Base-by-base conservation (phyloP, 495 filamentous ascomycete genomes). In the Parathielavia appendiculata region DNA sequence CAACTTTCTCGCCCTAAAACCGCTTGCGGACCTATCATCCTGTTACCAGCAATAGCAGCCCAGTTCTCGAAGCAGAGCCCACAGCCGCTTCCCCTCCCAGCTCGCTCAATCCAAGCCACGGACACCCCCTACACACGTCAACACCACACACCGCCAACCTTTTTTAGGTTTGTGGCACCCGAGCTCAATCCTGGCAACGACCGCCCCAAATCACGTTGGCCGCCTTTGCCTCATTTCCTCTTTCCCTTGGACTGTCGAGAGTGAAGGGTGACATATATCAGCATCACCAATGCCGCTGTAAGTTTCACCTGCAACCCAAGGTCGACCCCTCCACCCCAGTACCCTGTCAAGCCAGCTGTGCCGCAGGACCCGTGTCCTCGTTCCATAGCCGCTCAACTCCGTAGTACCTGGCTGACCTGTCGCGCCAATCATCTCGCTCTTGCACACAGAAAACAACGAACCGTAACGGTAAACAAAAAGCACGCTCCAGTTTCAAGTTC, bases 201-300 rank as follows among this genome's bases (percentile, higher is more conserved):
- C 11, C 30, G 5, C 17, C 8, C 39, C 8, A 45, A 26, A 49
- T 12, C 26, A 6, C 30, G 7, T n/a, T 17, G 57, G 39, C 22
- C 57, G 56, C 65, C 69, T 69, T 72, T 71, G 65, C 66, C 69
- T 63, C 64, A 68, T 63, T 69, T 69, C 66, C 68, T 71, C 62
- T 67, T 66, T 66, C 65, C 63, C 59, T 64, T 61, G 69, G 67
- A 71, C 71, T 65, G 69, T 73, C 61, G 69, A 58, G 68, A 71
- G 74, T 64, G 61, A 73, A 73, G 69, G 68, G 70, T 70, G 68
- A 65, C 59, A 59, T 56, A 50, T 62, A 56, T 51, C 61, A 66
- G 58, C 68, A 62, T 63, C 70, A 65, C 71, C 74, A 76, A 80
- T 78, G 77, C 72, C 76, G 76, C 72, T 75, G 57, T 80, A 73